Conservation (phyloP, 1,284 basidiomycete genomes). For the Cutaneotrichosporon daszewskae region DNA sequence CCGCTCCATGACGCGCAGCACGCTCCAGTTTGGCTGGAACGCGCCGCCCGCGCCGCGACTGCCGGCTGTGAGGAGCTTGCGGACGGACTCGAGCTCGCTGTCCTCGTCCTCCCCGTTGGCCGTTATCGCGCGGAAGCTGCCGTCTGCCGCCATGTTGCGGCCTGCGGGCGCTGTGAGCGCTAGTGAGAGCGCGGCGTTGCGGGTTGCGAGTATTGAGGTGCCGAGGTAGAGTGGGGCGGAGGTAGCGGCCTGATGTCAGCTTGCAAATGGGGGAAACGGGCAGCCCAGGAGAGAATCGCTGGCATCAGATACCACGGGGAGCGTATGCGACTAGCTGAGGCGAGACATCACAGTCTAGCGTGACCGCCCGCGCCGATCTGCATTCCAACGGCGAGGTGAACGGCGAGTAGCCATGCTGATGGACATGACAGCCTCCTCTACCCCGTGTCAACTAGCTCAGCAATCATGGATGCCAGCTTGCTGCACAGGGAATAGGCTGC, state of each 20-base stretch:
- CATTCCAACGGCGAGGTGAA: too few relatives aligned
- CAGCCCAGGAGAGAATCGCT: background rate
- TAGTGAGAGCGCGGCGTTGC: slow-evolving; percentile 45
- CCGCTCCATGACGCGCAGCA: slow-evolving; percentile 33
- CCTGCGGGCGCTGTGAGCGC: slow-evolving; percentile 40
- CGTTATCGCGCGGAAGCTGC: slow-evolving; percentile 22
- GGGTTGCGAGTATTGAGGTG: slow-evolving; percentile 42
- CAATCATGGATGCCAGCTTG: too few relatives aligned
- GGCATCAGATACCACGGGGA: too few relatives aligned
- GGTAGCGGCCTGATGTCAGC: slow-evolving; percentile 39
- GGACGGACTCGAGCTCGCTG: slow-evolving; percentile 29
- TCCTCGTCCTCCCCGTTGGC: slow-evolving; percentile 15
- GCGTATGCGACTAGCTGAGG: too few relatives aligned
- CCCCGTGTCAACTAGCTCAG: too few relatives aligned
- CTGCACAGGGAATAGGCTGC: too few relatives aligned
- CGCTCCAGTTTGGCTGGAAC: slow-evolving; percentile 38
- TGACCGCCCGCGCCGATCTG: too few relatives aligned
- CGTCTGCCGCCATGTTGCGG: slow-evolving; percentile 36
- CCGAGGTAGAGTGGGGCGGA: slow-evolving; percentile 47
- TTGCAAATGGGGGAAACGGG: too few relatives aligned
- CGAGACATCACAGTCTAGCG: background rate
- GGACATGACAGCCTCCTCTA: too few relatives aligned
- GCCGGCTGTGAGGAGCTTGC: slow-evolving; percentile 33
- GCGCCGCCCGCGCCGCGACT: slow-evolving; percentile 12
- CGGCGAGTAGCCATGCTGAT: too few relatives aligned